Evolutionary conservation across 495 filamentous ascomycete genomes (phyloP), one percentile per base, ranked within the genome.

Genomic region (Amorphotheca resinae): DNA sequence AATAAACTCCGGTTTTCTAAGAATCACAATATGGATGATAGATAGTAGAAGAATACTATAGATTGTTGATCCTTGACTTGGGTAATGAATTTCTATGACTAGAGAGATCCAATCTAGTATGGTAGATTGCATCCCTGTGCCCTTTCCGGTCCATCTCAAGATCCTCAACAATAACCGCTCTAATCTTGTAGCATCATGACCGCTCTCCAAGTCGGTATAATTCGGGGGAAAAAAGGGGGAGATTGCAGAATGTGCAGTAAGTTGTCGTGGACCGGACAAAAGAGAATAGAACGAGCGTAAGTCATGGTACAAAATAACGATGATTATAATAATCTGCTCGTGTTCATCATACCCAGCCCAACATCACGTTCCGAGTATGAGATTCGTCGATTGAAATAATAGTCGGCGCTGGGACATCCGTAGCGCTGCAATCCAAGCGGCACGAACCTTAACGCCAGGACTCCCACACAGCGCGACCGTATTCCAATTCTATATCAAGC

Each of bases 171-270:
- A n/a, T n/a, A n/a, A n/a, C n/a, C n/a, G n/a, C n/a, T n/a, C n/a
- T n/a, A n/a, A n/a, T n/a, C n/a, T n/a, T n/a, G n/a, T n/a, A n/a
- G n/a, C n/a, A n/a, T n/a, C n/a, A n/a, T n/a, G n/a, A n/a, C n/a
- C n/a, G n/a, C n/a, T n/a, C n/a, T n/a, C n/a, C n/a, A n/a, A n/a
- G n/a, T n/a, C n/a, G n/a, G n/a, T n/a, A n/a, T n/a, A n/a, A n/a
- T n/a, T n/a, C n/a, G n/a, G n/a, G 25, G 11, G 11, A 22, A 53
- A 38, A 46, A 54, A 54, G 32, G 33, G 41, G 46, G 47, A 20
- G 33, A 11, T 11, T 51, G 52, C 52, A 55, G 52, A 50, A 55
- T 38, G 49, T 55, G 49, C 52, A 9, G 52, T 48, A 2, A 34
- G 37, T 41, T 44, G 28, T 49, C 23, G 22, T 14, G 17, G 42